phyloP scores from a whole-genome alignment of 2,329 filamentous ascomycete species.

The Colletotrichum lupini region DNA sequence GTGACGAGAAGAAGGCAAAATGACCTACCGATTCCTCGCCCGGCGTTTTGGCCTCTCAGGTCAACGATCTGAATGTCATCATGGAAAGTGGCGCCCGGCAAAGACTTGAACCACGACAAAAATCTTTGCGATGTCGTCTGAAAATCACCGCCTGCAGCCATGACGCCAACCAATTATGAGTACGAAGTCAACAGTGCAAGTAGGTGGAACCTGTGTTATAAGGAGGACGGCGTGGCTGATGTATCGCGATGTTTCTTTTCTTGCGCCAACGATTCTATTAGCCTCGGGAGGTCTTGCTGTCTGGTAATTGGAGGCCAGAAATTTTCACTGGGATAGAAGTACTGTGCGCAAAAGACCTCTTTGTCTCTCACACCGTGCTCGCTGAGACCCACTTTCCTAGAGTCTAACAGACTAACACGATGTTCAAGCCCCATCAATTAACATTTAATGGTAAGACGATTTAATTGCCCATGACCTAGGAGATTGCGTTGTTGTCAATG shows the following conservation, averaged over 20 bases:
- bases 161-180: slow-evolving; percentile 13
- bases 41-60: slow-evolving; percentile 60
- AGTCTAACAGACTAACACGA: not conserved
- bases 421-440: not conserved
- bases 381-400: not conserved
- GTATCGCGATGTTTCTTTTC: not conserved
- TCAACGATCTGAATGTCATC: slow-evolving; percentile 63
- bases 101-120: slow-evolving; percentile 63
- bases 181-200: not conserved
- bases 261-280: not conserved
- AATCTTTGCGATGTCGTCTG: slow-evolving; percentile 57
- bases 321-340: not conserved
- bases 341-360: not conserved
- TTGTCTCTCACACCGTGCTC: not conserved
- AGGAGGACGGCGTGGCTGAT: not conserved
- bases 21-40: slow-evolving; percentile 64
- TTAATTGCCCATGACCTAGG: too few relatives aligned
- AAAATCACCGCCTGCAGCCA: slow-evolving; percentile 50
- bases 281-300: not conserved
- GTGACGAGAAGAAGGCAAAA: not conserved
- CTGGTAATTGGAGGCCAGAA: not conserved
- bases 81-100: slow-evolving; percentile 65
- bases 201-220: not conserved
- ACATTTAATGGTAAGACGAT: too few relatives aligned
- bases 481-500: too few relatives aligned